phyloP scores from a whole-genome alignment of 208 protist species.

The Strigomonas culicis region DNA sequence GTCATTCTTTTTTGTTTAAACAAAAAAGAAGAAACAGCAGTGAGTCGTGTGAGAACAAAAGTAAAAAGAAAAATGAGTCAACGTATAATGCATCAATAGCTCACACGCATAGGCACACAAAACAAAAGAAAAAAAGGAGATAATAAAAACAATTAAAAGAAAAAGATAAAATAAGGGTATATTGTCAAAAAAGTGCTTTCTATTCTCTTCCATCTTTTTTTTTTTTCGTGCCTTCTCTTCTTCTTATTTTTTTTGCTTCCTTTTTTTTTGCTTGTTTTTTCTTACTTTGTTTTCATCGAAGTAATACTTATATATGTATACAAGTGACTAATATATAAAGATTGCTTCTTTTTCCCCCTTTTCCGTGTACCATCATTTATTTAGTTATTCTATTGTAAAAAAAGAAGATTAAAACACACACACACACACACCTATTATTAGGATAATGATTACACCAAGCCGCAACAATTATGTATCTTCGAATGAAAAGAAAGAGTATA shows the following conservation, averaged over 20 bases:
- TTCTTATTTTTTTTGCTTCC: neutral
- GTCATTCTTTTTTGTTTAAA: too few relatives aligned
- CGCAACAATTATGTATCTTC: too few relatives aligned
- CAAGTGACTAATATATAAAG: too few relatives aligned
- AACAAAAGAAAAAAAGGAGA: neutral
- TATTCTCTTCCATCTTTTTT: conserved; percentile 17
- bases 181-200: neutral
- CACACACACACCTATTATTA: neutral
- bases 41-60: too few relatives aligned
- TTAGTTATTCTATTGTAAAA: too few relatives aligned
- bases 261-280: conserved; percentile 18
- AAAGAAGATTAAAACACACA: neutral
- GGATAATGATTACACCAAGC: neutral
- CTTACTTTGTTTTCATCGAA: neutral
- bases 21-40: too few relatives aligned
- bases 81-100: neutral
- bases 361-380: too few relatives aligned
- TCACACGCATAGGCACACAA: neutral
- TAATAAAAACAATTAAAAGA: neutral
- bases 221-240: conserved; percentile 11
- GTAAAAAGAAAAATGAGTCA: neutral
- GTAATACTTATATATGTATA: too few relatives aligned
- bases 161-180: neutral
- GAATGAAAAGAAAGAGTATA: too few relatives aligned
- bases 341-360: too few relatives aligned